Percentiles rank a stretch among this genome's conserved stretches.
These are phyloP conservation scores for Hirschioporus abietinus DNA, from an alignment of 768 basidiomycete genomes.

Conservation along the genomic window DNA sequence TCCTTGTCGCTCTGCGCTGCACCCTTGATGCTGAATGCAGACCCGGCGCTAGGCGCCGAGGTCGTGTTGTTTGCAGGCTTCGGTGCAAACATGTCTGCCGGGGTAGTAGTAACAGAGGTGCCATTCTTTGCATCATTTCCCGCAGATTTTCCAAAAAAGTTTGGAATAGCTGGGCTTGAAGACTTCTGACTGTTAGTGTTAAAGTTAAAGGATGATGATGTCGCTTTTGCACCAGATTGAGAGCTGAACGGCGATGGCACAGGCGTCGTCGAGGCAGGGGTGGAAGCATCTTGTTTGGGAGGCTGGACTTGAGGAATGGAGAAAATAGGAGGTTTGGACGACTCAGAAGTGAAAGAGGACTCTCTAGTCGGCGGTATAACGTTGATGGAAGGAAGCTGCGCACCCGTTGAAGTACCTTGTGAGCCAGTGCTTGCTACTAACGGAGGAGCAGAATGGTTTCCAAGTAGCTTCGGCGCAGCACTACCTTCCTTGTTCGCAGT, in stretches of 20 bases:
- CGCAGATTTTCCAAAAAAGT: conserved; percentile 26
- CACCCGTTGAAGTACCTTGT: conserved; percentile 20
- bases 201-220: no score
- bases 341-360: conserved; percentile 7
- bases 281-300: conserved; percentile 14
- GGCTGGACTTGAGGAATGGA: conserved; percentile 9
- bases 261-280: conserved; percentile 8
- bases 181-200: conserved; percentile 5
- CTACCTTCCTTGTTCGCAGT: conserved; percentile 11
- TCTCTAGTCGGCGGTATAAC: conserved; percentile 2
- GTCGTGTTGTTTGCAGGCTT: conserved; percentile 9
- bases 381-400: conserved; percentile 4
- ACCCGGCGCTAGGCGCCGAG: not conserved
- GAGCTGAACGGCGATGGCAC: conserved; percentile 9
- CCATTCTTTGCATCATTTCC: conserved; percentile 6
- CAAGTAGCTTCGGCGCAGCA: conserved; percentile 14
- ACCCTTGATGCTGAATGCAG: not conserved
- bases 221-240: not conserved
- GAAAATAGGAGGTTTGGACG: conserved; percentile 11
- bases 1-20: not conserved
- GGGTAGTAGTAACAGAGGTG: conserved; percentile 8
- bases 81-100: conserved; percentile 10
- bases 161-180: conserved; percentile 18
- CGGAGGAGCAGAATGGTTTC: conserved; percentile 7
- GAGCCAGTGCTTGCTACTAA: conserved; percentile 13